Conservation (phyloP, 768 basidiomycete genomes). For the Russula ochroleuca region DNA sequence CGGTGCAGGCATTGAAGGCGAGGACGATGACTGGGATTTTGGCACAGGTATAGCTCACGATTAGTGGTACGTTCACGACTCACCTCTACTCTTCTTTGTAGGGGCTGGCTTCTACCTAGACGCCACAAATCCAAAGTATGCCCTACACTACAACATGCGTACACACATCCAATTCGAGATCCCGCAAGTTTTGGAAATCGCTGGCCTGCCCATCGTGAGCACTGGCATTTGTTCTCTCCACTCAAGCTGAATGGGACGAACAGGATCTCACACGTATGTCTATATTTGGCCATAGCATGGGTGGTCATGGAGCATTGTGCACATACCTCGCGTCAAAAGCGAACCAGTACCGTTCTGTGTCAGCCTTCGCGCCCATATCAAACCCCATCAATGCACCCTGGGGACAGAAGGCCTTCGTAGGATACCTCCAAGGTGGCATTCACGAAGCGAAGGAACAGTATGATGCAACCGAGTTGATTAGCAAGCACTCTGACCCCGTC, state of each 20-base stretch:
- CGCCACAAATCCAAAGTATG: slow-evolving; percentile 71
- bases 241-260: not conserved
- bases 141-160: slow-evolving; percentile 84
- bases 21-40: slow-evolving; percentile 83
- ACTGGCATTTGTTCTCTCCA: slow-evolving; percentile 3
- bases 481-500: slow-evolving; percentile 55
- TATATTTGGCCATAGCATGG: slow-evolving; percentile 97
- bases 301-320: slow-evolving; percentile 91
- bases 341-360: slow-evolving; percentile 77
- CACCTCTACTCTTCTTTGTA: slow-evolving; percentile 20
- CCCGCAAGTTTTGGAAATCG: slow-evolving; percentile 68
- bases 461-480: slow-evolving; percentile 83
- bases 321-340: slow-evolving; percentile 75
- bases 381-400: slow-evolving; percentile 86
- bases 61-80: slow-evolving; percentile 1
- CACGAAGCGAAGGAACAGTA: slow-evolving; percentile 70
- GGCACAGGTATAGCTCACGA: slow-evolving; percentile 55
- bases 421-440: slow-evolving; percentile 74
- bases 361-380: slow-evolving; percentile 81
- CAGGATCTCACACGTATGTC: slow-evolving; percentile 83
- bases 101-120: slow-evolving; percentile 94
- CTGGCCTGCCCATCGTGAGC: slow-evolving; percentile 69
- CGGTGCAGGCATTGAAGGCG: slow-evolving; percentile 81
- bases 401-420: slow-evolving; percentile 88
- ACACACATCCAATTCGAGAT: slow-evolving; percentile 81